Evolutionary conservation across 2,329 filamentous ascomycete species (phyloP).

Genomic region (Aschersonia sp.): DNA sequence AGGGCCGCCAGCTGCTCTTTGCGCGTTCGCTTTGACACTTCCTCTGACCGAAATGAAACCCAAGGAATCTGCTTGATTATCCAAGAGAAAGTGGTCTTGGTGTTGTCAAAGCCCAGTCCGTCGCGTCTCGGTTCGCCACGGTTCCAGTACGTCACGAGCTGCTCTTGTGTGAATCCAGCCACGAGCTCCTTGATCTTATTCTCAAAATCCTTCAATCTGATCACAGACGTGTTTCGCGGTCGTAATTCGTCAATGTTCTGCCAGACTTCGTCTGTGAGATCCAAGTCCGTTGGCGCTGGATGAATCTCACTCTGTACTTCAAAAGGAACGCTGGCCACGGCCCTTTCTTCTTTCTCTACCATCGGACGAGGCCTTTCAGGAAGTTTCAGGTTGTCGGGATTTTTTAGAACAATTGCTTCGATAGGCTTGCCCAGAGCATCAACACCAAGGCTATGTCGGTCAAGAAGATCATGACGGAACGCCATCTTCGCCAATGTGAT

Average conservation of each 20-base stretch:
- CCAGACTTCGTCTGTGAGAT: conserved; percentile 19
- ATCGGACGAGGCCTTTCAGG: conserved; percentile 6
- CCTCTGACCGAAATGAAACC: conserved; percentile 17
- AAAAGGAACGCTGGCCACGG: conserved; percentile 6
- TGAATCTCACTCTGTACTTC: conserved; percentile 18
- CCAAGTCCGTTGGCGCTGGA: conserved; percentile 12
- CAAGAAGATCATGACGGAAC: conserved; percentile 13
- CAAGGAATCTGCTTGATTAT: conserved; percentile 25
- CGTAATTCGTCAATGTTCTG: conserved; percentile 33
- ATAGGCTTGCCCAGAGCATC: conserved; percentile 21
- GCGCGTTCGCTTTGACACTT: conserved; percentile 7
- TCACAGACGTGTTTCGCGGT: conserved; percentile 21
- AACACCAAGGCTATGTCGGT: conserved; percentile 15
- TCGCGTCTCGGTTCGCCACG: background rate
- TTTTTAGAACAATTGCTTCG: conserved; percentile 31
- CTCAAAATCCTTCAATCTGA: conserved; percentile 26
- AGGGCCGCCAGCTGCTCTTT: conserved; percentile 27
- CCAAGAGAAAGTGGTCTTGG: conserved; percentile 22
- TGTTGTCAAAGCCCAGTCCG: background rate
- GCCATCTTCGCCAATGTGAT: background rate
- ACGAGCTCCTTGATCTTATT: conserved; percentile 22
- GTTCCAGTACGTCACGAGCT: conserved; percentile 29
- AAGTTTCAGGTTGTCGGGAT: conserved; percentile 16
- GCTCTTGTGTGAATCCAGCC: conserved; percentile 30
- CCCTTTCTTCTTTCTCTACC: conserved; percentile 7